Evolutionary conservation across 2,329 filamentous ascomycete genomes (phyloP).

Genomic region (Blastomyces gilchristii): DNA sequence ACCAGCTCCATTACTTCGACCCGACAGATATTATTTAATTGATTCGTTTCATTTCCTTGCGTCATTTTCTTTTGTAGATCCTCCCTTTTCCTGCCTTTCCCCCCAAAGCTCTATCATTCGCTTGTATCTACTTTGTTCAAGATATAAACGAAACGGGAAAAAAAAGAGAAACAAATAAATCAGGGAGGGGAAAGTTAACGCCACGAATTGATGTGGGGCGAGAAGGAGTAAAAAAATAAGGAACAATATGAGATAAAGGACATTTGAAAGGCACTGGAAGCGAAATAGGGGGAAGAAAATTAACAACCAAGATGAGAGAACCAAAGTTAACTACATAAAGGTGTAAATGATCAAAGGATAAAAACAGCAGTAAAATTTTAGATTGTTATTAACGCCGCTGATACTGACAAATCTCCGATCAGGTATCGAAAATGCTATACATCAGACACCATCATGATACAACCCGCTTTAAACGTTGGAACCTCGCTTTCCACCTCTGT

Average conservation of each 20-base stretch:
- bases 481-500: neutral
- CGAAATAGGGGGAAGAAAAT: neutral
- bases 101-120: neutral
- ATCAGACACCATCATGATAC: neutral
- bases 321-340: neutral
- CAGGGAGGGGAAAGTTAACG: neutral
- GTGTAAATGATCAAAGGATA: neutral
- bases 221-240: neutral
- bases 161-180: neutral
- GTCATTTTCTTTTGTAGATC: neutral
- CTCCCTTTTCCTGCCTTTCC: neutral
- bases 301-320: neutral
- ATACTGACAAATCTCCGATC: neutral
- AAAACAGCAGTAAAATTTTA: neutral
- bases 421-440: neutral
- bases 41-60: neutral
- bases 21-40: constrained; percentile 31
- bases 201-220: neutral
- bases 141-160: neutral
- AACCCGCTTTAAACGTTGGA: neutral
- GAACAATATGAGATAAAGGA: neutral
- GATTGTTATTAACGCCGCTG: neutral
- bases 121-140: neutral
- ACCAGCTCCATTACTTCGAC: constrained; percentile 51
- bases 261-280: neutral